Evolutionary conservation across 1,284 basidiomycete genomes (phyloP), one percentile per base, ranked within the genome.

Genomic region (Sporisorium iseilematis-ciliati): DNA sequence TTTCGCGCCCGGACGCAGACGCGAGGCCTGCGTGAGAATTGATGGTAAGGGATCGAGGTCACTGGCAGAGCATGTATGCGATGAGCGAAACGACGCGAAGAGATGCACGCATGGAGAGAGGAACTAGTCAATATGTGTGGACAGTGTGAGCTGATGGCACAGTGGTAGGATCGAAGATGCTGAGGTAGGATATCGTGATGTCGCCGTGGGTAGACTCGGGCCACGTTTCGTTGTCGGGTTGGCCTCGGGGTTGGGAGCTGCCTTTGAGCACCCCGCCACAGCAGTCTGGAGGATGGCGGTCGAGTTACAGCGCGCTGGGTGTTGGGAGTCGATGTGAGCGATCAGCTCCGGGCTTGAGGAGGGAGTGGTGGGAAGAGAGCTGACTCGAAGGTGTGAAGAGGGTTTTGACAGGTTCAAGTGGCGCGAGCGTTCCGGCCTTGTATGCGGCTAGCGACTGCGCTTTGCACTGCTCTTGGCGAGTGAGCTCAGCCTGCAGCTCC

Each of bases 401-500:
- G 21, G 25, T 16, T 42, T 31, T 49, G 63, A 48, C 60, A 62
- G 52, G 7, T 33, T 6, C 11, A 33, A 11, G 33, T 33, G 33
- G 33, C 33, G 31, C 50, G 38, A 23, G 11, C 7, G 12, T 10
- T 14, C 40, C 40, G 38, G 26, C 33, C 2, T 7, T 33, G 6
- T 48, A 7, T 29, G 25, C 21, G 25, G 25, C 0, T 45, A 25
- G 25, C 21, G 25, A 45, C 0, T 45, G 45, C 25, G 12, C n/a
- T 18, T 3, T 46, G 45, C 45, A 25, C 45, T 48, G 45, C 2
- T 25, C 25, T 48, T 23, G 23, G 21, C 43, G 8, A 43, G 52
- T 65, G 57, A 55, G 64, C 64, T 65, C 64, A 65, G 64, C 57
- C 46, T 65, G 64, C 61, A 63, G 53, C 52, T 18, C 53, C 50